A percentile compares a stretch with the other conserved stretches of the same genome.
Conservation (phyloP, 306 rosid genomes). For the Quillaja saponaria region DNA sequence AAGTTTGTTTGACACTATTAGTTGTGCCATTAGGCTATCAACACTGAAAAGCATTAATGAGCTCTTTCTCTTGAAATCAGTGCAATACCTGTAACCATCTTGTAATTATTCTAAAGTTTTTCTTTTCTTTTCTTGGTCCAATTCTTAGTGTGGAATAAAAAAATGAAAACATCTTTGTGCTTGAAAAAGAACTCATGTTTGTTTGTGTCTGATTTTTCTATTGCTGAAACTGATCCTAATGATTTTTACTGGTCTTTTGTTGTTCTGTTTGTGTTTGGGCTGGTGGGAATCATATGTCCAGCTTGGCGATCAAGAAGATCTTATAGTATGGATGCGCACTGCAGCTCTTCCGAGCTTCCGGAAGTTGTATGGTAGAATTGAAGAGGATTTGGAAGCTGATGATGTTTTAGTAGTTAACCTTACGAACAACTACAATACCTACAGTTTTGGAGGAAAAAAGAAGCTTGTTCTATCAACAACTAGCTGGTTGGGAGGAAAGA, state of each 20-base stretch:
- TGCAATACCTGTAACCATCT: no score
- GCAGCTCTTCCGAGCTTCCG: slow-evolving; percentile 96
- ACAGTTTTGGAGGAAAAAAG: slow-evolving; percentile 93
- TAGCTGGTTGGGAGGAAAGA: slow-evolving; percentile 92
- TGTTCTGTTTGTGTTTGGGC: slow-evolving; percentile 24
- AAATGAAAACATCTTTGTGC: neutral
- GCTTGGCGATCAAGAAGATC: slow-evolving; percentile 97
- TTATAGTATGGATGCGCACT: slow-evolving; percentile 96
- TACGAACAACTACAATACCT: slow-evolving; percentile 78
- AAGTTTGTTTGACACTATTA: no score
- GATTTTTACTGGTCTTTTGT: slow-evolving; percentile 24
- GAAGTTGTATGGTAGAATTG: slow-evolving; percentile 89
- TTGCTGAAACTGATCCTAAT: slow-evolving; percentile 26
- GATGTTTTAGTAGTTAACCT: slow-evolving; percentile 71
- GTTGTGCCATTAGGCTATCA: no score
- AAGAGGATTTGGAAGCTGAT: slow-evolving; percentile 80
- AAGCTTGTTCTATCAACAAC: slow-evolving; percentile 85
- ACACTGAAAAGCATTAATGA: no score
- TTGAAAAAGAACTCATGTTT: no score
- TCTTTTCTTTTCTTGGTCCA: no score
- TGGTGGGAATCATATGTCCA: slow-evolving; percentile 37
- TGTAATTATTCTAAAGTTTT: no score
- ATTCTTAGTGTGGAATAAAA: no score
- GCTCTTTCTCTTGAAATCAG: no score
- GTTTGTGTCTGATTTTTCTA: slow-evolving; percentile 3